Percentiles rank a stretch among this genome's conserved stretches.
Conservation (phyloP, 1,284 basidiomycete genomes). For the Cryptococcus sp. region DNA sequence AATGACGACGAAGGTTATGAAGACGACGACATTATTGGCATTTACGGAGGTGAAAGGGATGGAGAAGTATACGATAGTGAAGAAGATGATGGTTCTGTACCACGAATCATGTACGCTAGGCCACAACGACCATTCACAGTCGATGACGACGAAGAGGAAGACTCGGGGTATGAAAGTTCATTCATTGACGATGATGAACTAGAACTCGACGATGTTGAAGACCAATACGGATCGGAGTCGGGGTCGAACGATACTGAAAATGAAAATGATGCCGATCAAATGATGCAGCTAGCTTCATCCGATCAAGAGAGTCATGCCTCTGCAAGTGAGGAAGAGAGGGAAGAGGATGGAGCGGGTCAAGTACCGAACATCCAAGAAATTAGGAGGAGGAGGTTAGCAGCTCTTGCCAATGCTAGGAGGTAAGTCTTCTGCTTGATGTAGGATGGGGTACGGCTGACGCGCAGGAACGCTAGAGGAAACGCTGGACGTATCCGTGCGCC, state of each 20-base stretch:
- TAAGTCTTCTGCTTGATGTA: too few relatives aligned
- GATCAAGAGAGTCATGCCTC: too few relatives aligned
- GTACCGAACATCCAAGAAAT: background rate
- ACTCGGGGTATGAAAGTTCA: slow-evolving; percentile 20
- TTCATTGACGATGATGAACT: slow-evolving; percentile 23
- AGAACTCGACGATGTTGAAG: background rate
- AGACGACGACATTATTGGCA: background rate
- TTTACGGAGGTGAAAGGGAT: too few relatives aligned
- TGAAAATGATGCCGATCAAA: background rate
- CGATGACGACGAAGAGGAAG: background rate
- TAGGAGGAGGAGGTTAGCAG: background rate
- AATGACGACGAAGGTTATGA: slow-evolving; percentile 1
- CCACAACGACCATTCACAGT: background rate
- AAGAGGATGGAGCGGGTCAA: background rate
- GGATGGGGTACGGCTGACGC: background rate
- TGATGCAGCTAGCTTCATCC: background rate
- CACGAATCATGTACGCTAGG: background rate
- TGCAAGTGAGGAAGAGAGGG: background rate
- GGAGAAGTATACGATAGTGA: too few relatives aligned
- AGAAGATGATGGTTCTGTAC: background rate
- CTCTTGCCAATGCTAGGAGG: slow-evolving; percentile 1
- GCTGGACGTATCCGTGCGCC: background rate
- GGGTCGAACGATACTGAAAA: slow-evolving; percentile 1
- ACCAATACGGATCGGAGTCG: slow-evolving; percentile 4
- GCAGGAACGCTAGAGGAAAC: background rate